phyloP scores from a whole-genome alignment of 164 flowering plant species.

The Nymphaea colorata region DNA sequence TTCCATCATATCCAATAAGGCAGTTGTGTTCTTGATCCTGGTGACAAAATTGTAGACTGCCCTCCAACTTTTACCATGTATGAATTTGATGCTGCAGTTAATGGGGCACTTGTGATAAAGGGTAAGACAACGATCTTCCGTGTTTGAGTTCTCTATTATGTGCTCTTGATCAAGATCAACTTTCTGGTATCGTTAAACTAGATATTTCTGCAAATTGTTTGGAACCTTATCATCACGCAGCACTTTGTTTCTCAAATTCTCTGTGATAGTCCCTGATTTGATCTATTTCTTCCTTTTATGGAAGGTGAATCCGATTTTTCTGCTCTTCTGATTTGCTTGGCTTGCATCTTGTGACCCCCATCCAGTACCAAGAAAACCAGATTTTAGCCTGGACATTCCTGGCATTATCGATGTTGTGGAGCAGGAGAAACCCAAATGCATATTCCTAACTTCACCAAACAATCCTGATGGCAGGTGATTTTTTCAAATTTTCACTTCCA shows the following conservation, averaged over 20 bases:
- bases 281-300: too few relatives aligned
- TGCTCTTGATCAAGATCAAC: neutral
- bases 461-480: constrained; percentile 98
- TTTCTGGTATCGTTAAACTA: too few relatives aligned
- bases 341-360: too few relatives aligned
- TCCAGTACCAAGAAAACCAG: constrained; percentile 78
- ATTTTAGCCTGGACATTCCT: constrained; percentile 75
- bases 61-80: constrained; percentile 99
- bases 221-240: too few relatives aligned
- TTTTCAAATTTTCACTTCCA: neutral
- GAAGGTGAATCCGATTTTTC: too few relatives aligned
- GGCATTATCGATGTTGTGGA: constrained; percentile 50
- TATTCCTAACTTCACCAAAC: constrained; percentile 94
- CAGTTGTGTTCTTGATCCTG: constrained; percentile 97
- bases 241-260: too few relatives aligned
- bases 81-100: constrained; percentile 96
- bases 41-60: constrained; percentile 95
- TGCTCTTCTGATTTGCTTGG: too few relatives aligned
- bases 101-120: constrained; percentile 77
- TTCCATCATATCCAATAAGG: constrained; percentile 1
- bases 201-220: too few relatives aligned
- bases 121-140: constrained; percentile 25
- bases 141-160: neutral
- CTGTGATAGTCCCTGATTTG: too few relatives aligned
- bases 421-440: constrained; percentile 84